Base-by-base conservation (phyloP, 1,139 yeast species). In the Meyerozyma carpophila region DNA sequence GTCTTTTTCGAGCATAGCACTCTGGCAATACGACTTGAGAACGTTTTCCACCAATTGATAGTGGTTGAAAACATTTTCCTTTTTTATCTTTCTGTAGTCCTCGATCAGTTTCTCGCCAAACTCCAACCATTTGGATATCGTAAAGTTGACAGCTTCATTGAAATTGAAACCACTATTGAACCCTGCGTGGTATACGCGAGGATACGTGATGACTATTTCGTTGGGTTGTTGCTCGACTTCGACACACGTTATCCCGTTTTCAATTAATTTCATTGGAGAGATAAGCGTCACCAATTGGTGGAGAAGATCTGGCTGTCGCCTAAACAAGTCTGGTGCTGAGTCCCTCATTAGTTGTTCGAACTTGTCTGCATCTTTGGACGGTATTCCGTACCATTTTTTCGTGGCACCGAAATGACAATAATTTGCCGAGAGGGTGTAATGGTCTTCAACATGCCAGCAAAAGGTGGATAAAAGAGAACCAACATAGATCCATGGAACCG, bases 391-490 rank as follows among this genome's bases (percentile, higher is more conserved):
- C 94, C 94, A 85, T 54, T 82, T 79, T 57, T 85, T 85, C 2
- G 86, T 79, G 18, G 82, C 79, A 1, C 94, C 94, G 49, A 74
- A 69, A 58, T 84, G 91, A 54, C 89, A 85, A 57, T 84, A 85
- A 55, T 85, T 85, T 5, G 91, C 90, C 43, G 88, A 81, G 44
- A 84, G 61, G 0, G 93, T 84, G 57, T 83, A 84, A 58, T 85
- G 93, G 59, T 85, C 94, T 54, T 85, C 94, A 42, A 84, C 84
- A 58, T 85, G 94, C 94, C 94, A 85, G 59, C 94, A 85, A 55
- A 85, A 85, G 0, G 94, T 85, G 3, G 87, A 81, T 49, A 84
- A 74, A 32, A 84, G 67, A 2, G 88, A 82, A 0, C 94, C 94
- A 25, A 84, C 73, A 53, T 85, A 85, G 8, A 84, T 70, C 94